phyloP scores from a whole-genome alignment of 257 asterid genomes.

The Avicennia marina region DNA sequence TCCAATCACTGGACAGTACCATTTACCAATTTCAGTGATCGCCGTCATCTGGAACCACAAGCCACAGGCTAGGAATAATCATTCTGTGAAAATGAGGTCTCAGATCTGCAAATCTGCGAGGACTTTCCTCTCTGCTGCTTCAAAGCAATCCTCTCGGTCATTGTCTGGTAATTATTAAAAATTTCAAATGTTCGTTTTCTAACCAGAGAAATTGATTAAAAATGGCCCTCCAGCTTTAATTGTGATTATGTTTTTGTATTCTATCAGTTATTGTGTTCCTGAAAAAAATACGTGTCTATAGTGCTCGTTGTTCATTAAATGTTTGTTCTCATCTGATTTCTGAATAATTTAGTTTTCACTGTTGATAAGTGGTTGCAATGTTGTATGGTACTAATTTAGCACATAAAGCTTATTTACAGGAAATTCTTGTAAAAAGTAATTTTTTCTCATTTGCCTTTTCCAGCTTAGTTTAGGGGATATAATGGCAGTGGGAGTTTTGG shows the following conservation, averaged over 20 bases:
- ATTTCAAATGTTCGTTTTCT: not conserved
- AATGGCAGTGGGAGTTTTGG: not conserved
- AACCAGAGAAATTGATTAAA: not conserved
- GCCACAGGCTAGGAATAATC: not conserved
- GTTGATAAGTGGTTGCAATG: not conserved
- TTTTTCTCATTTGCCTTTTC: not conserved
- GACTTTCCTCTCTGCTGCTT: slow-evolving; percentile 60
- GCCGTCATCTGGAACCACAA: no score
- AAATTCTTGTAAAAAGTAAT: not conserved
- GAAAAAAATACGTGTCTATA: not conserved
- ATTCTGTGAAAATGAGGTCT: slow-evolving; percentile 56
- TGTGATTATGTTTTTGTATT: not conserved
- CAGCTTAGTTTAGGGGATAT: not conserved
- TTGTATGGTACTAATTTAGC: not conserved
- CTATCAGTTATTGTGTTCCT: not conserved
- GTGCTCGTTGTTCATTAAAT: no score
- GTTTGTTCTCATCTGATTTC: no score
- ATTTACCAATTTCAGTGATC: no score
- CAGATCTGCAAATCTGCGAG: slow-evolving; percentile 86
- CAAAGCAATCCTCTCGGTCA: slow-evolving; percentile 67
- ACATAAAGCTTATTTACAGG: slow-evolving; percentile 1
- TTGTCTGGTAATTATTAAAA: slow-evolving; percentile 46
- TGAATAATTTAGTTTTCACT: no score
- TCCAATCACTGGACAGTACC: not conserved
- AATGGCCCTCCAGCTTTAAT: not conserved